Base-by-base conservation (phyloP, 345 rosid genomes). In the Mallotus nudiflorus region DNA sequence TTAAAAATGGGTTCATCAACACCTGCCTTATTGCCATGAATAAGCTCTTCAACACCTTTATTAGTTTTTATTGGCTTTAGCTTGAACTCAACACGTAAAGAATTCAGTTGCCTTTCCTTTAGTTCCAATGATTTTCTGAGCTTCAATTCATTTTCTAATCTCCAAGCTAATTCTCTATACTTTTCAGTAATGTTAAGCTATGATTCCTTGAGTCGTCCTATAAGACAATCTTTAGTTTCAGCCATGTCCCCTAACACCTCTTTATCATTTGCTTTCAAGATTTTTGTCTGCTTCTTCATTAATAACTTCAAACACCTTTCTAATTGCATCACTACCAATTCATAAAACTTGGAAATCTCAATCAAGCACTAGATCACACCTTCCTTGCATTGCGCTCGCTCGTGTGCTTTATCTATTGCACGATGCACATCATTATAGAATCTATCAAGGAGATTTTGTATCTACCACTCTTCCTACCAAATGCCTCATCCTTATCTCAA, bases 391-490 rank as follows among this genome's bases (percentile, higher is more conserved):
- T 84, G 90, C 39, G 87, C 87, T 58, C 87, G 86, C 58, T 83
- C 89, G 12, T 93, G 93, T 0, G 97, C 93, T 75, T 75, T 87
- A 65, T 93, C 87, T 96, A 91, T 91, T 35, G 92, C 91, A 22
- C 73, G 71, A 58, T 87, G 87, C 16, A 93, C 85, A 89, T 93
- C 94, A 86, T 93, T 0, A 91, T 88, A 3, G 98, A 87, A 74
- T 91, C 97, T 37, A 87, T 80, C 24, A 86, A 74, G 22, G 96
- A 89, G 65, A 80, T 77, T 70, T 70, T 87, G n/a, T 86, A 79
- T 70, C 78, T 84, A 4, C 84, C 88, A 44, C 81, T 89, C 44
- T 82, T 63, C 72, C 78, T 82, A 7, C 82, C 78, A 25, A 81
- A 58, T 25, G 83, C 67, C 13, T 75, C 82, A 28, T 86, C 88